Percentiles rank a stretch among this genome's conserved stretches.
phyloP scores from a whole-genome alignment of 1,139 yeast genomes.

The Pichia kudriavzevii region DNA sequence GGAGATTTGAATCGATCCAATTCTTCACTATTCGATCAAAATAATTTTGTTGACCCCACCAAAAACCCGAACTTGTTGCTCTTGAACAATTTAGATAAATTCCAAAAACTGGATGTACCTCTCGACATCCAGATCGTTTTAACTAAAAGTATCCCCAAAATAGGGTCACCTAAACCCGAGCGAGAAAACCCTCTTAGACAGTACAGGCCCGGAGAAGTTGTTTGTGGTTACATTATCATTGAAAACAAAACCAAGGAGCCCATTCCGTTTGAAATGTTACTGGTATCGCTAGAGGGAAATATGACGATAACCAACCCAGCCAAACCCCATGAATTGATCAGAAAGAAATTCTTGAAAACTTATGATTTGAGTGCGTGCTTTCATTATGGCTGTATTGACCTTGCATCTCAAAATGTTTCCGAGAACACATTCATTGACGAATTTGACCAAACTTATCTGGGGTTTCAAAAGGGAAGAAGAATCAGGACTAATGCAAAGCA shows the following conservation, averaged over 20 bases:
- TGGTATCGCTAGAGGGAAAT: conserved; percentile 51
- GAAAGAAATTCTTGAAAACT: conserved; percentile 32
- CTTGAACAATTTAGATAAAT: conserved; percentile 30
- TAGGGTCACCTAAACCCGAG: conserved; percentile 24
- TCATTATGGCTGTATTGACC: conserved; percentile 30
- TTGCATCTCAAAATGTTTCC: conserved; percentile 11
- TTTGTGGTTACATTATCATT: conserved; percentile 47
- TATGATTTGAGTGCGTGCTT: conserved; percentile 37
- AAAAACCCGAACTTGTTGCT: conserved; percentile 26
- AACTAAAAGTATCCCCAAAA: conserved; percentile 31
- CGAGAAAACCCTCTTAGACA: conserved; percentile 35
- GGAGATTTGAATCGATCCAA: no score
- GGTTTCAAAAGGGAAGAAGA: conserved; percentile 44
- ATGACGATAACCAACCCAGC: conserved; percentile 14
- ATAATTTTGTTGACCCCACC: conserved; percentile 17
- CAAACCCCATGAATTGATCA: conserved; percentile 5
- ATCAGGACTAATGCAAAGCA: conserved; percentile 45
- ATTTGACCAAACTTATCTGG: conserved; percentile 42
- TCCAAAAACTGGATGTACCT: conserved; percentile 28
- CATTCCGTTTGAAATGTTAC: conserved; percentile 49
- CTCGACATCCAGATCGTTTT: conserved; percentile 30
- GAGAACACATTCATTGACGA: conserved; percentile 5
- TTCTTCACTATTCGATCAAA: conserved; percentile 4
- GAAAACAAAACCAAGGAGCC: conserved; percentile 35
- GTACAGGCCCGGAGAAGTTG: conserved; percentile 47